phyloP scores from a whole-genome alignment of 2,329 filamentous ascomycete genomes.

The Lachnellula hyalina region DNA sequence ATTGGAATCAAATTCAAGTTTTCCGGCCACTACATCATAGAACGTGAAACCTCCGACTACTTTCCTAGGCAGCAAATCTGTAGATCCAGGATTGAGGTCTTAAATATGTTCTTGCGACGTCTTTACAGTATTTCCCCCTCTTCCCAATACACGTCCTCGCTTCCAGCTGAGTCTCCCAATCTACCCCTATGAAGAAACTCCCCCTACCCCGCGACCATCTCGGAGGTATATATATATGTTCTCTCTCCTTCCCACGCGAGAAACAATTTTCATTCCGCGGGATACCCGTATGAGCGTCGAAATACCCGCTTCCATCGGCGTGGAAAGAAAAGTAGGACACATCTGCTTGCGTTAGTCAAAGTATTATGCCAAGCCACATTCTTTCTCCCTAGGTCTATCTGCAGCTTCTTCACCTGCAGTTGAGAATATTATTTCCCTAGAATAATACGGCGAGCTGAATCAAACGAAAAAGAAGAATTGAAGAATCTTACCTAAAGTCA shows the following conservation, averaged over 20 bases:
- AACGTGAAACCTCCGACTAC: background rate
- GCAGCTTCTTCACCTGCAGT: background rate
- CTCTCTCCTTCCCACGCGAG: background rate
- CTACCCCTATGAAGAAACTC: background rate
- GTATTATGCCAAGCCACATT: background rate
- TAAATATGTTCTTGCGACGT: background rate
- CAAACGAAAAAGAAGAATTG: background rate
- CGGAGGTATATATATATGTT: background rate
- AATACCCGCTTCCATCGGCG: background rate
- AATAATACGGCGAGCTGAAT: background rate
- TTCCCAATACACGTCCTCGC: background rate
- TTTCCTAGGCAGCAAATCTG: background rate
- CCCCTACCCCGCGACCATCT: background rate
- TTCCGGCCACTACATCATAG: background rate
- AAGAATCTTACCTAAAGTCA: background rate
- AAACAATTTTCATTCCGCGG: background rate
- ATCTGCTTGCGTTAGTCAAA: background rate
- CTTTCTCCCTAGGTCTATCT: background rate
- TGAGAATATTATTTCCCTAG: background rate
- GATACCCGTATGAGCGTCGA: background rate
- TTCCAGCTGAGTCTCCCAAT: background rate
- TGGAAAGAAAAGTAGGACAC: conserved; percentile 3
- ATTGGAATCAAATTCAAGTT: background rate
- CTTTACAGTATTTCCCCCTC: background rate
- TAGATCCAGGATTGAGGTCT: background rate